Conservation (phyloP, 2,329 filamentous ascomycete species). For the Polychaeton citri region DNA sequence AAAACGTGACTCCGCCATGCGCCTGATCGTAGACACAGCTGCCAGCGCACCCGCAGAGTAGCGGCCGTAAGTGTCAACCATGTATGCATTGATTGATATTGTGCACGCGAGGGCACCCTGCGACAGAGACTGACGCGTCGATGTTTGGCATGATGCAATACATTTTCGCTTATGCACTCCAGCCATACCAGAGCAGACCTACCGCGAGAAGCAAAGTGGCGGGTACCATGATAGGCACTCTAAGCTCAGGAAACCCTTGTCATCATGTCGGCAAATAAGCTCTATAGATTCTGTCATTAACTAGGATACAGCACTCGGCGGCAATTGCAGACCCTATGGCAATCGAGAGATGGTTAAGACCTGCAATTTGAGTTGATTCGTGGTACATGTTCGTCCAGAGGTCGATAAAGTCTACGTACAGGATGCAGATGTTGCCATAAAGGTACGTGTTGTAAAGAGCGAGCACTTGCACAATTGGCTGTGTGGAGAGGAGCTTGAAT, state of each 20-base stretch:
- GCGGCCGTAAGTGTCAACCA: slow-evolving; percentile 39
- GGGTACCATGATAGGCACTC: slow-evolving; percentile 38
- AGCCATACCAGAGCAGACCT: slow-evolving; percentile 45
- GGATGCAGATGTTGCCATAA: slow-evolving; percentile 22
- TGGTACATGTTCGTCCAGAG: slow-evolving; percentile 16
- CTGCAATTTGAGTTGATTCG: slow-evolving; percentile 15
- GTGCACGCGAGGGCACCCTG: too few species aligned
- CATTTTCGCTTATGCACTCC: slow-evolving; percentile 34
- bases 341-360: slow-evolving; percentile 20
- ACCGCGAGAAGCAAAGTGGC: slow-evolving; percentile 37
- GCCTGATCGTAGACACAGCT: slow-evolving; percentile 39
- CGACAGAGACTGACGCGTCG: slow-evolving; percentile 39
- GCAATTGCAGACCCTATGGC: slow-evolving; percentile 10
- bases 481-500: slow-evolving; percentile 16
- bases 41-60: slow-evolving; percentile 36
- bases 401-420: slow-evolving; percentile 15
- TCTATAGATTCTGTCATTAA: too few species aligned
- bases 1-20: slow-evolving; percentile 43
- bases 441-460: slow-evolving; percentile 19
- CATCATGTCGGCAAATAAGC: too few species aligned
- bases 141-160: slow-evolving; percentile 48
- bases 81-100: too few species aligned
- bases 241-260: slow-evolving; percentile 27
- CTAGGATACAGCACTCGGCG: too few species aligned
- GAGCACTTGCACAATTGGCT: slow-evolving; percentile 18